Conservation (phyloP, 352 stramenopile genomes). For the Phytophthora sp. region DNA sequence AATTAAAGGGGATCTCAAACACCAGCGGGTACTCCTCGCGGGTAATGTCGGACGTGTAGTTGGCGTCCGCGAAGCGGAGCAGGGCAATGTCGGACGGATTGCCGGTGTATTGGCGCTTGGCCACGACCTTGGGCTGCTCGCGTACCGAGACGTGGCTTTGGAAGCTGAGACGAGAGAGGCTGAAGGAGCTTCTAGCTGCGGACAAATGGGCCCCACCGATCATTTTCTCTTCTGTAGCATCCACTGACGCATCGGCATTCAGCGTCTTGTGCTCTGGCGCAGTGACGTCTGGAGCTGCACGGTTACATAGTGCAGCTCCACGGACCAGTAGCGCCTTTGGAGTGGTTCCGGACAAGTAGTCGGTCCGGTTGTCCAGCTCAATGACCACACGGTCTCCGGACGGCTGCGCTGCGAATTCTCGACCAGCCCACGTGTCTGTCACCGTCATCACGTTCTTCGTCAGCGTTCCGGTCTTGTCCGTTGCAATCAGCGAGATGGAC, state of each 20-base stretch:
- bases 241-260: too few relatives aligned
- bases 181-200: too few relatives aligned
- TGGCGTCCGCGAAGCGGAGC: constrained; percentile 50
- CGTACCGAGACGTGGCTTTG: too few relatives aligned
- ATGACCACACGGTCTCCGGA: constrained; percentile 36
- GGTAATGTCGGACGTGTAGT: constrained; percentile 43
- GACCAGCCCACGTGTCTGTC: constrained; percentile 48
- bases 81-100: constrained; percentile 64
- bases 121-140: background rate
- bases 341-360: constrained; percentile 31
- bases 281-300: constrained; percentile 32
- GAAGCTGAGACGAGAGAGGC: too few relatives aligned
- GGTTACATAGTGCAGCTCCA: constrained; percentile 48
- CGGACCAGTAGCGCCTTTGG: constrained; percentile 46
- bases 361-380: constrained; percentile 39
- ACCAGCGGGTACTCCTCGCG: constrained; percentile 51
- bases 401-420: constrained; percentile 42
- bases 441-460: constrained; percentile 81
- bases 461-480: constrained; percentile 93
- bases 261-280: too few relatives aligned
- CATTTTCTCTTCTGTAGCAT: too few relatives aligned
- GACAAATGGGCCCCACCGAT: too few relatives aligned
- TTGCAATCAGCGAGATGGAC: constrained; percentile 89
- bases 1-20: constrained; percentile 73
- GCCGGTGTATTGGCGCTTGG: constrained; percentile 53